phyloP scores from a whole-genome alignment of 2,329 filamentous ascomycete species.

The Calonectria pauciramosa region DNA sequence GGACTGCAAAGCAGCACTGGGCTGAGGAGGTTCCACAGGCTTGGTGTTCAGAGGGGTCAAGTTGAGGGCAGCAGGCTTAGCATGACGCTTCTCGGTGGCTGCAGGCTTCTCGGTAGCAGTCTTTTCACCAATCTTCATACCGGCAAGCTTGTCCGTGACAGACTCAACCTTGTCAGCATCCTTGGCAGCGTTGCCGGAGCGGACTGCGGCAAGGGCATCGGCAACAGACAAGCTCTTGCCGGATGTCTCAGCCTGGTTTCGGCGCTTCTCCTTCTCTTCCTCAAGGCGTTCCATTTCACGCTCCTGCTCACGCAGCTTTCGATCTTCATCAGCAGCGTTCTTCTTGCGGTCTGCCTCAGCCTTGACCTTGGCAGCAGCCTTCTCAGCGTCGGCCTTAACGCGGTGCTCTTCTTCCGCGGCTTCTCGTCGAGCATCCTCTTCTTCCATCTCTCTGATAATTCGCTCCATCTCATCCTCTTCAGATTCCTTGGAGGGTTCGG shows the following conservation, averaged over 20 bases:
- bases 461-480: conserved; percentile 71
- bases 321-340: conserved; percentile 70
- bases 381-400: conserved; percentile 63
- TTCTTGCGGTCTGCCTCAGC: conserved; percentile 59
- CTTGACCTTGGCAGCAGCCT: conserved; percentile 63
- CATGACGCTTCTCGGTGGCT: conserved; percentile 70
- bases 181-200: conserved; percentile 55
- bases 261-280: conserved; percentile 75
- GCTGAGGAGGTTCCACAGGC: conserved; percentile 89
- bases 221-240: conserved; percentile 63
- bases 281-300: conserved; percentile 80
- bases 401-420: conserved; percentile 60
- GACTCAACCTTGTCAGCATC: conserved; percentile 54
- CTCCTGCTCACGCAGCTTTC: conserved; percentile 79
- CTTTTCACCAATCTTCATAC: conserved; percentile 64
- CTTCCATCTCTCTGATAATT: conserved; percentile 74
- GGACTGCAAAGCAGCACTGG: conserved; percentile 92
- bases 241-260: conserved; percentile 63
- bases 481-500: conserved; percentile 47
- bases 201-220: conserved; percentile 63
- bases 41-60: conserved; percentile 86
- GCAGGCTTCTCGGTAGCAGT: conserved; percentile 62
- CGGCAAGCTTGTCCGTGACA: conserved; percentile 64
- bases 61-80: conserved; percentile 90
- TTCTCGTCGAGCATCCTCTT: conserved; percentile 65